Conservation (phyloP, 2,329 filamentous ascomycete species). For the Nigrograna mackinnonii region DNA sequence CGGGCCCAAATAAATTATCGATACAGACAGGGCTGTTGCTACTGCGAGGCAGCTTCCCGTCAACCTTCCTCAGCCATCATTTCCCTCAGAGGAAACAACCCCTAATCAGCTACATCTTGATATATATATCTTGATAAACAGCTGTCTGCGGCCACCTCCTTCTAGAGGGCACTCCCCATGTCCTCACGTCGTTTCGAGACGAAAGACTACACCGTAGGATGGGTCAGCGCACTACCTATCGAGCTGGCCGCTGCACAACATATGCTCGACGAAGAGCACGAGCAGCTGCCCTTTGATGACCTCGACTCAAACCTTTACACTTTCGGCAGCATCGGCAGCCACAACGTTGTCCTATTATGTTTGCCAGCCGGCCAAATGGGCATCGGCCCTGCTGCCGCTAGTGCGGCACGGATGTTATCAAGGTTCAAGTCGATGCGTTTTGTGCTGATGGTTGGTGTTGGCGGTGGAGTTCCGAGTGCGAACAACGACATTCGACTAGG, state of each 20-base stretch:
- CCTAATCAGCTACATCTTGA: too few species aligned
- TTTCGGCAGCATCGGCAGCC: slow-evolving; percentile 1
- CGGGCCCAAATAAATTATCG: too few species aligned
- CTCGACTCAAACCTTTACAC: slow-evolving; percentile 2
- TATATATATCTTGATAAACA: too few species aligned
- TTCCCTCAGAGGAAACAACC: too few species aligned
- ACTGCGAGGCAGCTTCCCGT: too few species aligned
- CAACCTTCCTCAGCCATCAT: too few species aligned
- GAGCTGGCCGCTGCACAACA: slow-evolving; percentile 33
- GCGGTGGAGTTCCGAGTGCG: slow-evolving; percentile 2
- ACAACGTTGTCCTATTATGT: slow-evolving; percentile 1
- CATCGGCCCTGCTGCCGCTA: not conserved
- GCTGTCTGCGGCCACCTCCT: too few species aligned
- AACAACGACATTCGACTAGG: slow-evolving; percentile 2
- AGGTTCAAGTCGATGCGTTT: slow-evolving; percentile 1
- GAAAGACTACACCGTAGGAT: slow-evolving; percentile 33
- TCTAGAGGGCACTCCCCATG: too few species aligned
- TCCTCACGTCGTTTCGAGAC: too few species aligned
- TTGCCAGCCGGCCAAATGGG: slow-evolving; percentile 1
- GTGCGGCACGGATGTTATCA: slow-evolving; percentile 1
- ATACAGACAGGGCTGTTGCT: too few species aligned
- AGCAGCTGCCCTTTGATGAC: not conserved
- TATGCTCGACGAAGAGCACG: slow-evolving; percentile 33
- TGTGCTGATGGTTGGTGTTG: slow-evolving; percentile 2
- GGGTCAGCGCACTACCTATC: slow-evolving; percentile 35